Evolutionary conservation across 2,329 filamentous ascomycete genomes (phyloP), one percentile per base, ranked within the genome.

Genomic region (Amesomyces nigricolor): DNA sequence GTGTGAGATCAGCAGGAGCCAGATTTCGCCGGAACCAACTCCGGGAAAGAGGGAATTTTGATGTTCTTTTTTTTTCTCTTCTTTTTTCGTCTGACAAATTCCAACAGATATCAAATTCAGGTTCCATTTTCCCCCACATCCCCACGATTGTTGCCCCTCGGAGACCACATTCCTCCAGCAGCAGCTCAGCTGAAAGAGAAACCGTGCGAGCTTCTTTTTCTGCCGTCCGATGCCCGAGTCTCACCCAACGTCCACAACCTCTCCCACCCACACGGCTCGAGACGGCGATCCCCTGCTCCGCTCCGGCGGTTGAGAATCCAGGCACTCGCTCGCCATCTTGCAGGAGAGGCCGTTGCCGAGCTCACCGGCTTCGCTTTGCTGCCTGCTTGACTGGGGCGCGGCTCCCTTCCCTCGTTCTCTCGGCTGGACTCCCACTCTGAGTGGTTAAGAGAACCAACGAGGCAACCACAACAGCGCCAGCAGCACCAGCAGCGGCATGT

Each of bases 311-410:
- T 29, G 42, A 16, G 22, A 26, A 37, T 16, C 30, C 26, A 16
- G 2, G 38, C 35, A 22, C 53, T 47, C 40, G 16, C 53, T 47
- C 52, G 58, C 56, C 54, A 58, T 60, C 48, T 46, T 32, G 48
- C 53, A 55, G 47, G n/a, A 32, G 16, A n/a, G 13, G 13, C 16
- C 29, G 9, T 39, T 38, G 8, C 44, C 49, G 22, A n/a, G 10
- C 49, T 56, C 39, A 52, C 53, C 44, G 48, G 53, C 44, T 37
- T 47, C 47, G 30, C 35, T 26, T 26, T 26, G 22, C 4, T 26
- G 4, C 22, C 22, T 50, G 26, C 14, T 6, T 22, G 8, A 38
- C 30, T 44, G 44, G 16, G 16, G 26, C 16, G 17, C 9, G 5
- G 3, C 14, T 10, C 26, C 43, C 44, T 35, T 22, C 19, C 10